Evolutionary conservation across 2,329 filamentous ascomycete genomes (phyloP), one percentile per base, ranked within the genome.

Genomic region (Ceratocystis diversiconidia): DNA sequence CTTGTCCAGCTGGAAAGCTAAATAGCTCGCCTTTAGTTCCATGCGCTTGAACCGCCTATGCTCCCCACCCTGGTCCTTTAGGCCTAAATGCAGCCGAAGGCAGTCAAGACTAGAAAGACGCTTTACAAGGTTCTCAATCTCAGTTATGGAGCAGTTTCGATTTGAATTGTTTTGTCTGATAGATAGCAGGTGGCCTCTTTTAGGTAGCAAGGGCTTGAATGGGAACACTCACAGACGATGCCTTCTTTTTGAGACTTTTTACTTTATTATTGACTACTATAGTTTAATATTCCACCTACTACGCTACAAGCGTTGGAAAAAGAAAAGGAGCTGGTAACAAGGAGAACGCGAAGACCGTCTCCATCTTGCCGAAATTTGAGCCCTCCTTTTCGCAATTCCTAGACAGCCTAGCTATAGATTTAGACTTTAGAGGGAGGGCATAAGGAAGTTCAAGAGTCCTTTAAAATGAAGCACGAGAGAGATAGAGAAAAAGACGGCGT

Each of bases 1-100:
- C 64, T 44, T 65, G 64, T 62, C 44, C 59, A 65, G 64, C 63
- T 65, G 63, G 63, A 65, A 36, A 65, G 63, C 64, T 65, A 59
- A 61, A 30, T 65, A 62, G 64, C 52, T 61, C 30, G 32, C 57
- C 59, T 61, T 30, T 65, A 62, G 64, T 10, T 55, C 55, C 64
- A 65, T 65, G 64, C 57, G 46, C 59, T 65, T 62, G 57, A 30
- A 62, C 64, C 44, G 30, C 63, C 22, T 48, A n/a, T 55, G 50
- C 6, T 25, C 17, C 22, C 50, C 25, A 12, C 52, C 52, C 52
- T 57, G 25, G 52, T 12, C 10, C 46, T 50, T 50, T 36, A 28
- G 55, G 55, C 22, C 55, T 25, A n/a, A 60, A 60, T 60, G 19
- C 32, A 60, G 55, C 36, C 3, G 36, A 41, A 41, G 36, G 10